Percentiles rank a stretch among this genome's conserved stretches.
phyloP scores from a whole-genome alignment of 208 protist genomes.

The Leishmania aethiopica region DNA sequence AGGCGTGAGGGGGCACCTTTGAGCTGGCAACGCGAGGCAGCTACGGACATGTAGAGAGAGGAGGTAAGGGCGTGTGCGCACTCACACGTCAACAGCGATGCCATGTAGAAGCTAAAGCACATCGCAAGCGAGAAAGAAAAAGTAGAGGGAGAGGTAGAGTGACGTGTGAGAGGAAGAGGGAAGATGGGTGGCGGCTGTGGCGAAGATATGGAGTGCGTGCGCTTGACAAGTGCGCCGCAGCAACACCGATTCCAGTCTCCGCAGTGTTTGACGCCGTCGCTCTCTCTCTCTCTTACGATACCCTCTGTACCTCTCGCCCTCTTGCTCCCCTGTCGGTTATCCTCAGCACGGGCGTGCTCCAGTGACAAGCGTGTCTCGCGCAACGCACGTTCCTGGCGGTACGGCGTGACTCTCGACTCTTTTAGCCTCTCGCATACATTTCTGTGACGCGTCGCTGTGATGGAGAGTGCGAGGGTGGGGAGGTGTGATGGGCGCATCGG shows the following conservation, averaged over 20 bases:
- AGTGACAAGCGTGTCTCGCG: neutral
- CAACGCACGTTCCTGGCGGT: neutral
- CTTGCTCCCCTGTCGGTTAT: neutral
- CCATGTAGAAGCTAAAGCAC: neutral
- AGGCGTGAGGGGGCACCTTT: constrained; percentile 12
- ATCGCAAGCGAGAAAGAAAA: neutral
- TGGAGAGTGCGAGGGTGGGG: neutral
- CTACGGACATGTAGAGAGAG: neutral
- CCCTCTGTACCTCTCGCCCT: neutral
- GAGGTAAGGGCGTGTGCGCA: neutral
- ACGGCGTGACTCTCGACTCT: neutral
- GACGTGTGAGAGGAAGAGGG: neutral
- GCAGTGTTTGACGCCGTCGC: neutral
- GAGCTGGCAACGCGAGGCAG: neutral
- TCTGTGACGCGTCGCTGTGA: neutral
- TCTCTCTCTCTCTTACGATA: neutral
- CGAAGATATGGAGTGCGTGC: neutral
- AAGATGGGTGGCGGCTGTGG: neutral
- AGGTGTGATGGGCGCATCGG: neutral
- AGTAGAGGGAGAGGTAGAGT: neutral
- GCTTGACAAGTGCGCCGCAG: neutral
- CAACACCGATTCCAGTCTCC: neutral
- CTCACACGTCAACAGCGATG: neutral
- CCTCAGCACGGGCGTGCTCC: neutral
- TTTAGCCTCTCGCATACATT: neutral